Conservation (phyloP, 2,329 filamentous ascomycete genomes). For the Sphaerulina musiva region DNA sequence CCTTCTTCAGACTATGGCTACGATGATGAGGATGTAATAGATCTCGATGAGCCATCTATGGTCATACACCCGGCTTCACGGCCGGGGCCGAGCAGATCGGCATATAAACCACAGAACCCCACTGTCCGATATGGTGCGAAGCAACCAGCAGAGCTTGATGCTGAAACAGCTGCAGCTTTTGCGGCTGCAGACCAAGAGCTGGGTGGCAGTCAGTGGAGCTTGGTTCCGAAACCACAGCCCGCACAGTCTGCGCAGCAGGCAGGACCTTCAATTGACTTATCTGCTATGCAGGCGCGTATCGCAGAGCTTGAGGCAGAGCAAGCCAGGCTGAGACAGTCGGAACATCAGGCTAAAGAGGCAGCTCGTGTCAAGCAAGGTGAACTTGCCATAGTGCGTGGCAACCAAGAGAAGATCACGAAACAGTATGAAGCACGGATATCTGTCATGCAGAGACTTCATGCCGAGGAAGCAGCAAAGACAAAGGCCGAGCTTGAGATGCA, state of each 20-base stretch:
- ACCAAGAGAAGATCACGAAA: slow-evolving; percentile 55
- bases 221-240: slow-evolving; percentile 16
- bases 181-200: slow-evolving; percentile 33
- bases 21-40: slow-evolving; percentile 42
- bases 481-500: slow-evolving; percentile 59
- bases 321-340: slow-evolving; percentile 34
- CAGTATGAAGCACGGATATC: slow-evolving; percentile 58
- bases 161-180: slow-evolving; percentile 29
- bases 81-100: slow-evolving; percentile 5
- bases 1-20: slow-evolving; percentile 41
- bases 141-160: slow-evolving; percentile 17
- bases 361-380: slow-evolving; percentile 64
- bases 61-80: slow-evolving; percentile 25
- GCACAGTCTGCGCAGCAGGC: background rate
- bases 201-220: slow-evolving; percentile 23
- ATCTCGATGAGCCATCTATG: slow-evolving; percentile 38
- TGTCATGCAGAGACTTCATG: slow-evolving; percentile 56
- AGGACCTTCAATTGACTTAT: slow-evolving; percentile 20
- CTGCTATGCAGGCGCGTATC: slow-evolving; percentile 39
- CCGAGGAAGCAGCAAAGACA: slow-evolving; percentile 58
- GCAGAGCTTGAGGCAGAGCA: slow-evolving; percentile 43
- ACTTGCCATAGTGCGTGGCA: slow-evolving; percentile 66
- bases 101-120: slow-evolving; percentile 2
- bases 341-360: slow-evolving; percentile 40
- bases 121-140: slow-evolving; percentile 10